Evolutionary conservation across 192 early-diverging fungal species (phyloP).

Genomic region (Umbelopsis isabellina): DNA sequence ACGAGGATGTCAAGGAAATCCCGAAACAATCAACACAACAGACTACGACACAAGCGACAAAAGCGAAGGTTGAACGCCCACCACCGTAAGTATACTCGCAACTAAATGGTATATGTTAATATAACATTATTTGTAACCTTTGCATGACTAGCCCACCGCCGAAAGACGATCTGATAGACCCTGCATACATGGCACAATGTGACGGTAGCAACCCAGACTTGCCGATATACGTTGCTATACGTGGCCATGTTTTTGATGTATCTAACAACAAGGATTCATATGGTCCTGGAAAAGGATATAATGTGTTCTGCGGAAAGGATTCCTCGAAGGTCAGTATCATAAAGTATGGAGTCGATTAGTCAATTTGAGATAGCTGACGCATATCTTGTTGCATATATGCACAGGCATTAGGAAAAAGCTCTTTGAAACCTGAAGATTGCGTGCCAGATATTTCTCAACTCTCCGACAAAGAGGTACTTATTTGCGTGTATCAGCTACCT

Average conservation of each 20-base stretch:
- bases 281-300: conserved; percentile 65
- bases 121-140: neutral
- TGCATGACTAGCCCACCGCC: conserved; percentile 30
- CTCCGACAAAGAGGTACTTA: conserved; percentile 57
- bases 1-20: neutral
- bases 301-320: conserved; percentile 82
- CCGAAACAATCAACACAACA: neutral
- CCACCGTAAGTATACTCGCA: neutral
- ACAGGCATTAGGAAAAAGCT: conserved; percentile 68
- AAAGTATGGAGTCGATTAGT: neutral
- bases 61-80: neutral
- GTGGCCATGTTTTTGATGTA: conserved; percentile 83
- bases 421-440: conserved; percentile 73
- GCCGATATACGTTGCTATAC: conserved; percentile 81
- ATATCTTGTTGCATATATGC: neutral
- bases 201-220: conserved; percentile 59
- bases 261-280: conserved; percentile 64
- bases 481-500: neutral
- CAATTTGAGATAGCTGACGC: neutral
- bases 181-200: conserved; percentile 61
- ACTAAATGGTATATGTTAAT: too few relatives aligned
- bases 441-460: conserved; percentile 68
- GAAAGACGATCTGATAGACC: conserved; percentile 47
- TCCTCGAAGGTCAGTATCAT: conserved; percentile 60
- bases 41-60: neutral